Conservation (phyloP, 129 eudicot species). For the Helichrysum umbraculigerum region DNA sequence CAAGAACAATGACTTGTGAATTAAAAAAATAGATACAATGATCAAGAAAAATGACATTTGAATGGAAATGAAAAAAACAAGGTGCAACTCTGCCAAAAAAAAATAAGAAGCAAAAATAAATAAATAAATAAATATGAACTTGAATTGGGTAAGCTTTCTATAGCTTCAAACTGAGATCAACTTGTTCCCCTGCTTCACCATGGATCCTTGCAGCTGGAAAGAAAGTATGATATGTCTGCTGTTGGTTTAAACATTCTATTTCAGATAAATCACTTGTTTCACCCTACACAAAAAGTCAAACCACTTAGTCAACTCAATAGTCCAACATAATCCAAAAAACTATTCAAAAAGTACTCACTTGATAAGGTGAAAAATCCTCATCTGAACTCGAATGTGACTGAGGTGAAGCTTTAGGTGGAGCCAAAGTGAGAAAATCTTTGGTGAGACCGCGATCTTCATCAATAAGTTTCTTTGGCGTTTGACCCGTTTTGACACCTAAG, state of each 20-base stretch:
- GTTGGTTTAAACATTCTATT: conserved; percentile 38
- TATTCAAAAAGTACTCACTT: conserved; percentile 36
- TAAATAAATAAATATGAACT: not conserved
- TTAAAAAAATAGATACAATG: not conserved
- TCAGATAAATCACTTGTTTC: conserved; percentile 25
- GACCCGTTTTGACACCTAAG: conserved; percentile 30
- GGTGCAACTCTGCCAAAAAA: not conserved
- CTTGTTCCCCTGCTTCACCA: conserved; percentile 46
- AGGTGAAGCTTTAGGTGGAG: conserved; percentile 48
- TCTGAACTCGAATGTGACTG: conserved; percentile 26
- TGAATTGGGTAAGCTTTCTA: conserved; percentile 20
- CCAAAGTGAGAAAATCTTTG: conserved; percentile 75
- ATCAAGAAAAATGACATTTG: not conserved
- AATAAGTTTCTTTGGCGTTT: conserved; percentile 20
- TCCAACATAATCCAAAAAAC: not conserved
- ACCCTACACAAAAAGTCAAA: conserved; percentile 43
- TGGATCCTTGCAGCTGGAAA: conserved; percentile 48
- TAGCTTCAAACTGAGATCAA: conserved; percentile 72
- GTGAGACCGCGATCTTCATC: conserved; percentile 37
- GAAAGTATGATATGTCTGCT: conserved; percentile 48
- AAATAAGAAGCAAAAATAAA: not conserved
- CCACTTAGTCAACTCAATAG: not conserved
- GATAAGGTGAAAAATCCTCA: conserved; percentile 35
- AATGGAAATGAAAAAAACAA: conserved; percentile 13
- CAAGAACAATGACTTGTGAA: not conserved